Base-by-base conservation (phyloP, 1,284 basidiomycete species). In the Ganoderma boninense region DNA sequence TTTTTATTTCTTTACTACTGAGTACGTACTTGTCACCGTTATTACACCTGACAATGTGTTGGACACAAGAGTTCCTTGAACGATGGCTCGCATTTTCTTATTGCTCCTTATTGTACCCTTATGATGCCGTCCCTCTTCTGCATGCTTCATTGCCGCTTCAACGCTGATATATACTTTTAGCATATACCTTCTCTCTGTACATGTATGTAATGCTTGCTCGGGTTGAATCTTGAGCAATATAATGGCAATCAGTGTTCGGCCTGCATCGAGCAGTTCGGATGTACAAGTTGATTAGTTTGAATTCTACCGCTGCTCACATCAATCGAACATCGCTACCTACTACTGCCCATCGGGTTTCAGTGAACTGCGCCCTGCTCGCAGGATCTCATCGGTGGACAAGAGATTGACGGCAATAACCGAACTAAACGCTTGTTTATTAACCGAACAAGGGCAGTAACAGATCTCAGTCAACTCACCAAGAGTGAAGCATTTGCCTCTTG, bases 381-480 rank as follows among this genome's bases (percentile, higher is more conserved):
- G 83, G 72, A 99, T 98, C 84, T 99, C 97, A 81, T 99, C 97
- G 40, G 96, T 97, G 57, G 95, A 96, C 69, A 99, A 84, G 69
- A 99, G 86, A 83, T 99, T 99, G 75, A 98, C 92, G 26, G 97
- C 97, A 78, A 99, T 99, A 73, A 99, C 98, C 72, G 97, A 97
- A 83, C 96, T 97, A 77, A 29, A 72, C 23, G 14, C 2, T 6
- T 7, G 60, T 62, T 29, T n/a, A n/a, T n/a, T n/a, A n/a, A 62
- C 26, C 8, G 11, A 5, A 43, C 23, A 23, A 38, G 10, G 6
- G 38, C 1, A 40, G 14, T 29, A 4, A 10, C n/a, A 23, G 67
- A 73, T 70, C 56, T 44, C 43, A 44, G 64, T 66, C 6, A 64
- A 63, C 65, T 57, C 71, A 96, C 95, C 95, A 95, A 78, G 95